Evolutionary conservation across 257 asterid species (phyloP).

Genomic region (Salvia splendens): DNA sequence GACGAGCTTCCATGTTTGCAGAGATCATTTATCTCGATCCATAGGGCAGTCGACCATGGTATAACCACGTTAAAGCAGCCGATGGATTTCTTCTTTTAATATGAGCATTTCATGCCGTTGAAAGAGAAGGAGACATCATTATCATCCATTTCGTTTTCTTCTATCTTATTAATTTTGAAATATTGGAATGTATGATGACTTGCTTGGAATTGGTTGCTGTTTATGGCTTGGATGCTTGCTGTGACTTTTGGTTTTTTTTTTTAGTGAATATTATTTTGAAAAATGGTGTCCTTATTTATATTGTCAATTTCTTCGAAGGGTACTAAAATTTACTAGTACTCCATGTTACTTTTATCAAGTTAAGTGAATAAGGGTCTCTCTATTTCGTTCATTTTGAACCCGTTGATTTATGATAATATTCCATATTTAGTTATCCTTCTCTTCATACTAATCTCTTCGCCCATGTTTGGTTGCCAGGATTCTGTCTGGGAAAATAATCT

Average conservation of each 20-base stretch:
- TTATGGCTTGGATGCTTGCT: background rate
- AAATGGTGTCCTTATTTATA: background rate
- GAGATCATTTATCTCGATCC: slow-evolving; percentile 74
- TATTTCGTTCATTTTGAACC: no score
- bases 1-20: slow-evolving; percentile 78
- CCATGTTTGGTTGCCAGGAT: no score
- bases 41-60: slow-evolving; percentile 21
- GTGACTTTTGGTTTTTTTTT: background rate
- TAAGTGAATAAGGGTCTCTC: no score
- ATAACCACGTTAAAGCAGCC: background rate
- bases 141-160: background rate
- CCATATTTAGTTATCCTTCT: no score
- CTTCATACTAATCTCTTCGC: no score
- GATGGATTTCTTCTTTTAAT: background rate
- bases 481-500: no score
- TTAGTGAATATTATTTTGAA: no score
- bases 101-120: slow-evolving; percentile 1
- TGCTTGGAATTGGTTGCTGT: background rate
- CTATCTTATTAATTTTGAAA: background rate
- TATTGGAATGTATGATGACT: background rate
- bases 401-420: no score
- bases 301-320: background rate
- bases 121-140: background rate
- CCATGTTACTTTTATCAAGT: no score
- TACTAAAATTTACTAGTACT: no score